A percentile compares a stretch with the other conserved stretches of the same genome.
Evolutionary conservation across 2,329 filamentous ascomycete genomes (phyloP).

Genomic region (Akanthomyces lecanii): DNA sequence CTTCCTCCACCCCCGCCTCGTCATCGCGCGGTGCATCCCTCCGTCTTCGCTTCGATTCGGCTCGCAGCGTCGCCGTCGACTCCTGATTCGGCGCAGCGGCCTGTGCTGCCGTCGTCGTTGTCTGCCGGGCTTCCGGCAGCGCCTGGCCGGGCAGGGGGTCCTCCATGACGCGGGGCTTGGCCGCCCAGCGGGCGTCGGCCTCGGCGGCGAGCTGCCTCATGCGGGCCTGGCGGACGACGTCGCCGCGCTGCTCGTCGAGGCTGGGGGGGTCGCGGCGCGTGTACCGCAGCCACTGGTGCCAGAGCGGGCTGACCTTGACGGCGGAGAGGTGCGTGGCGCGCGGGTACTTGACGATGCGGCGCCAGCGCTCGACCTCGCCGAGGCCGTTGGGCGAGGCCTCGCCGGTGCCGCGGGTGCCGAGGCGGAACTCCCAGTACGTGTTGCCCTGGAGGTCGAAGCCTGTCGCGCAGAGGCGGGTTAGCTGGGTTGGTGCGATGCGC

Average conservation of each 20-base stretch:
- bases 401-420: conserved; percentile 36
- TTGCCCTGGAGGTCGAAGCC: conserved; percentile 62
- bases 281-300: conserved; percentile 67
- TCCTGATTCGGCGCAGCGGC: background rate
- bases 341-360: conserved; percentile 60
- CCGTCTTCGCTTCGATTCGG: conserved; percentile 10
- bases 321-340: conserved; percentile 49
- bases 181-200: conserved; percentile 61
- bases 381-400: conserved; percentile 5
- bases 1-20: conserved; percentile 17
- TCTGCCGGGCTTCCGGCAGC: background rate
- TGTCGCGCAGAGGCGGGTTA: conserved; percentile 26
- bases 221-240: conserved; percentile 48
- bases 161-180: conserved; percentile 50
- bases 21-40: background rate
- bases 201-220: conserved; percentile 55
- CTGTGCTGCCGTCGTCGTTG: conserved; percentile 3
- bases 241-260: conserved; percentile 52
- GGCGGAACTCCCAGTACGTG: conserved; percentile 65
- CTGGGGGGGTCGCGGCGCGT: conserved; percentile 51
- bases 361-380: conserved; percentile 45
- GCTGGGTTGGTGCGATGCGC: background rate
- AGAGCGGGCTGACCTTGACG: conserved; percentile 55
- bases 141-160: conserved; percentile 16
- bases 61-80: background rate